A percentile compares a stretch with the other conserved stretches of the same genome.
phyloP scores from a whole-genome alignment of 2,329 filamentous ascomycete genomes.

The Graphiopsis chlorocephala region DNA sequence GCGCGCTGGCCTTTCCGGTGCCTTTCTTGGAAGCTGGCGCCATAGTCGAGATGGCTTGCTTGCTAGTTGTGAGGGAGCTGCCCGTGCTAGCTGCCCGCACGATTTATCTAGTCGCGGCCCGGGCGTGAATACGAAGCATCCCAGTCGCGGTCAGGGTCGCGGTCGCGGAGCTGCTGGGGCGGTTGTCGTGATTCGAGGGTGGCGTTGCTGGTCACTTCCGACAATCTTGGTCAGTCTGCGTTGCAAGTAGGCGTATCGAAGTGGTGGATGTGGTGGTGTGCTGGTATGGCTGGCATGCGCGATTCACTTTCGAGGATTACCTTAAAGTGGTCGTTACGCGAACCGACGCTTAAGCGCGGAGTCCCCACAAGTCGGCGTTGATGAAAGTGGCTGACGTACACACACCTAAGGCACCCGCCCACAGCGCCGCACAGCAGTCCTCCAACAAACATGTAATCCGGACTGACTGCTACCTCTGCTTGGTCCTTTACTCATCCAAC shows the following conservation, averaged over 20 bases:
- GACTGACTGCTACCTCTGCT: not conserved
- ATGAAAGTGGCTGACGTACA: not conserved
- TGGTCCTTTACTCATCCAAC: not conserved
- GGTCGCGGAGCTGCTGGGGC: not conserved
- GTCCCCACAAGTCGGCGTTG: not conserved
- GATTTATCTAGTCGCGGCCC: not conserved
- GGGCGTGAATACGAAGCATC: constrained; percentile 1
- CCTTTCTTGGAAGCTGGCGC: constrained; percentile 32
- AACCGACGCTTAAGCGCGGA: not conserved
- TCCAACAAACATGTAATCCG: too few species aligned
- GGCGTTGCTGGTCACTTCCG: not conserved
- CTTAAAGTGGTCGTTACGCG: not conserved
- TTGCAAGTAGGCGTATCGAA: not conserved
- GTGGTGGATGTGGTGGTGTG: not conserved
- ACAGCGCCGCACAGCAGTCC: too few species aligned
- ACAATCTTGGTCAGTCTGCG: not conserved
- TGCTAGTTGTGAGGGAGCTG: constrained; percentile 78
- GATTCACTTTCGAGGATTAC: not conserved
- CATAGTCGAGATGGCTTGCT: constrained; percentile 62
- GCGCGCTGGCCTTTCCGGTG: constrained; percentile 33
- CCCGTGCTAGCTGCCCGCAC: constrained; percentile 69
- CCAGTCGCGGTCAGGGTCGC: not conserved
- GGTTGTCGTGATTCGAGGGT: not conserved
- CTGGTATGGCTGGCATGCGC: not conserved
- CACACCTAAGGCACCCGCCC: too few species aligned